Conservation (phyloP, 2,329 filamentous ascomycete genomes). For the Sporothrix curviconia region DNA sequence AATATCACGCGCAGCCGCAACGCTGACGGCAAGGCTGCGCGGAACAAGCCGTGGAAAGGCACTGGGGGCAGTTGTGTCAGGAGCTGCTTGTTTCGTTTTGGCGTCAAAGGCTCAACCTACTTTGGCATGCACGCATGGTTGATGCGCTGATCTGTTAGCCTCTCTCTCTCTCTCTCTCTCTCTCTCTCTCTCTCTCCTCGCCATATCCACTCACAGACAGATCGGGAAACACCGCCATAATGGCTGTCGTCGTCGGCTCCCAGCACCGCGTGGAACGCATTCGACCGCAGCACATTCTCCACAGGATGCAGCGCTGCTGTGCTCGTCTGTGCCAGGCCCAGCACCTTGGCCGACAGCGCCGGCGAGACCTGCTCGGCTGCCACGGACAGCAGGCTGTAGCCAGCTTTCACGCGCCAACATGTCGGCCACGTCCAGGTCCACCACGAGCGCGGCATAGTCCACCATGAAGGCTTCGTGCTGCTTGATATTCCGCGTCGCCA, state of each 20-base stretch:
- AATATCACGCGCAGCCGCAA: constrained; percentile 21
- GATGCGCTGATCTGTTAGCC: too few species aligned
- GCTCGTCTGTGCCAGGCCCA: constrained; percentile 26
- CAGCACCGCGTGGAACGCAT: constrained; percentile 28
- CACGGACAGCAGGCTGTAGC: constrained; percentile 26
- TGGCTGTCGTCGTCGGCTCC: constrained; percentile 17
- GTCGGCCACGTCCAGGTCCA: constrained; percentile 27
- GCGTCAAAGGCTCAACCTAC: too few species aligned
- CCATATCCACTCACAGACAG: constrained; percentile 12
- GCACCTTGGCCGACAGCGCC: constrained; percentile 24
- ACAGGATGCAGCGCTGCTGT: constrained; percentile 24
- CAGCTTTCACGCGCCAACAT: constrained; percentile 22
- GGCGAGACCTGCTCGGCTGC: constrained; percentile 28
- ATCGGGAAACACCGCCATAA: constrained; percentile 19
- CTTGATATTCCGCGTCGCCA: constrained; percentile 28
- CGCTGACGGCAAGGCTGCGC: constrained; percentile 19
- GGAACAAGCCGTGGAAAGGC: constrained; percentile 28
- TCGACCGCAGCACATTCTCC: constrained; percentile 31
- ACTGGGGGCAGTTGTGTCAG: constrained; percentile 16
- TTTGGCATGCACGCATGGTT: constrained; percentile 33
- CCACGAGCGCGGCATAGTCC: constrained; percentile 29
- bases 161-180: too few species aligned
- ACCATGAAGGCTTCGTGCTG: constrained; percentile 31
- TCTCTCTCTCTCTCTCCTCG: too few species aligned
- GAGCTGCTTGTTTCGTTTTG: too few species aligned